Evolutionary conservation across 257 asterid genomes (phyloP), one percentile per base, ranked within the genome.

Genomic region (Scutellaria minor): DNA sequence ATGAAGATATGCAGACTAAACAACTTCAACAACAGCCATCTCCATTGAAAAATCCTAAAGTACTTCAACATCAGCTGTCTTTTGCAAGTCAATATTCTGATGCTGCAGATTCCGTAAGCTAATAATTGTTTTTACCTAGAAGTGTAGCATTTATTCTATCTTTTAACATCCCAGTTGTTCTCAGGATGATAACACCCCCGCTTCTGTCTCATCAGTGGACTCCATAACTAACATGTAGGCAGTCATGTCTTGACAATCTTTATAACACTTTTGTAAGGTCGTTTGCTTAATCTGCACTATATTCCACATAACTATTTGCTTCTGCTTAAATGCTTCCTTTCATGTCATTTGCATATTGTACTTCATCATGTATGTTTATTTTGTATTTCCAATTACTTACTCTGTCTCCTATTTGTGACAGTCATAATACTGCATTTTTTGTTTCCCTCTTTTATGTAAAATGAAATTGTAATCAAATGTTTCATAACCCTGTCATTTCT

Each of bases 1-100:
- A 88, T 40, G 96, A 83, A 42, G 86, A 82, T 74, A 54, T 64
- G 63, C 88, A 73, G 68, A 83, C 78, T 66, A 88, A 83, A 79
- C 86, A 81, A 79, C 68, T 76, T 61, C 87, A 82, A n/a, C 58
- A 51, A 39, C 85, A 81, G 74, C 72, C 85, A 52, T 77, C 92
- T 74, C 60, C 66, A 20, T 58, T 83, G 61, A 76, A 69, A 85
- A 69, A 72, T 69, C 74, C 56, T 67, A 79, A 79, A 77, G 74
- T 76, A 75, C 84, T 88, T 72, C 93, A 87, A 63, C 90, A 78
- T 48, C 97, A 89, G 80, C 76, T 51, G 41, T 89, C 95, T 51
- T 89, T 82, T 85, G 82, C 85, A 51, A 88, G 95, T 80, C 91
- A 84, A 78, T 74, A 76, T 81, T 88, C 98, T 66, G 93, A 87